Evolutionary conservation across 177 flowering plant genomes (phyloP), one percentile per base, ranked within the genome.

Genomic region (Telopea speciosissima): DNA sequence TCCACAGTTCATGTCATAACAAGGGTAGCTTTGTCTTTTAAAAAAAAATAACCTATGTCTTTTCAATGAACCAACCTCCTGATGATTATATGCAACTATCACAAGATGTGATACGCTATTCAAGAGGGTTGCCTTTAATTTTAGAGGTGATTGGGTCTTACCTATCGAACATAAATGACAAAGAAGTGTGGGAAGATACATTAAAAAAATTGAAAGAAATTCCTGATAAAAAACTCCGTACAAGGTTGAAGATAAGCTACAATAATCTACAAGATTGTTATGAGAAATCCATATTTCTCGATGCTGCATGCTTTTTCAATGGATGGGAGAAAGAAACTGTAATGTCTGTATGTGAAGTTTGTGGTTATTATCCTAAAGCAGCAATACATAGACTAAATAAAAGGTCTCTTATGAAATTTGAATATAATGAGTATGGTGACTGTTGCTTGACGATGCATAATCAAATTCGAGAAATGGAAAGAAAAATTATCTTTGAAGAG

Each of bases 381-480:
- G 66, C 24, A 24, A 6, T 63, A 8, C 19, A 24, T 0, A 8
- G 7, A 5, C 66, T 63, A 4, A 14, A 14, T 25, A 25, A 23
- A 22, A 63, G 24, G 66, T 63, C 66, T 3, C 66, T 63, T 7
- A 2, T 63, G 3, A 63, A 23, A 28, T 22, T 63, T 63, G 66
- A 23, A 24, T 6, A 22, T 14, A 23, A 24, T 23, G 14, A 31
- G 3, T 26, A 26, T 26, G 31, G 31, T 26, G 31, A n/a, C 66
- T 4, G 66, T 17, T 63, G 24, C 14, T 26, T 26, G 31, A 26
- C 4, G 28, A 63, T 63, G 66, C 66, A 63, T 23, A 33, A 63
- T 63, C 66, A 24, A 24, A n/a, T 63, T 14, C 66, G 66, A 22
- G 66, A 63, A 5, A 63, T 63, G 66, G 66, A 33, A 31, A 63